phyloP scores from a whole-genome alignment of 1,284 basidiomycete species.

The Anthracocystis panici-leucophaei region DNA sequence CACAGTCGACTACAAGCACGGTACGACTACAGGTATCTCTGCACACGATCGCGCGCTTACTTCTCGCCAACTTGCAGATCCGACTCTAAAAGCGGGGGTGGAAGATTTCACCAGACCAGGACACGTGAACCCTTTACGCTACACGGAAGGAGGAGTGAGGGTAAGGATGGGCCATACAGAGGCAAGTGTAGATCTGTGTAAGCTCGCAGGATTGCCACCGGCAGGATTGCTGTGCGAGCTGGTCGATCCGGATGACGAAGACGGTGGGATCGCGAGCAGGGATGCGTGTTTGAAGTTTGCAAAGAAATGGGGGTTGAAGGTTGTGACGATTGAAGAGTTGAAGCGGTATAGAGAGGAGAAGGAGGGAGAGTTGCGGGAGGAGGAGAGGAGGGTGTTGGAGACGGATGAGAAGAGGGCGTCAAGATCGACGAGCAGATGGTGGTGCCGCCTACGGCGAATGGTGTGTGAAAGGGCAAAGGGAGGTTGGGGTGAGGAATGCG shows the following conservation, averaged over 20 bases:
- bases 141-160: constrained; percentile 85
- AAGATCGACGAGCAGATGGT: constrained; percentile 45
- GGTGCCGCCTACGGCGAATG: constrained; percentile 28
- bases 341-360: constrained; percentile 69
- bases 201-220: constrained; percentile 79
- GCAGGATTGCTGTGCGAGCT: constrained; percentile 94
- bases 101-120: constrained; percentile 91
- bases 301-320: constrained; percentile 88
- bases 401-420: constrained; percentile 35
- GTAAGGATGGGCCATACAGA: constrained; percentile 93
- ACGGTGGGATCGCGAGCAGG: constrained; percentile 93
- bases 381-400: constrained; percentile 11
- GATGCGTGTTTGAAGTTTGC: constrained; percentile 94
- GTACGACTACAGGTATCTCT: constrained; percentile 96
- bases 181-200: constrained; percentile 87
- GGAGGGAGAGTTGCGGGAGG: constrained; percentile 43
- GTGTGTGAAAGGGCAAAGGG: constrained; percentile 1
- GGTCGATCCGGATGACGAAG: constrained; percentile 86
- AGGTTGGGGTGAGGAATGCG: not conserved
- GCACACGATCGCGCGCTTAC: constrained; percentile 93
- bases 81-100: constrained; percentile 24
- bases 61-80: constrained; percentile 79
- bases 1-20: constrained; percentile 90
- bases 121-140: constrained; percentile 92
- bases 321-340: constrained; percentile 87